A percentile compares a stretch with the other conserved stretches of the same genome.
These are phyloP conservation scores for Fabrea salina DNA, from an alignment of 169 alveolate genomes.

Conservation along the genomic window DNA sequence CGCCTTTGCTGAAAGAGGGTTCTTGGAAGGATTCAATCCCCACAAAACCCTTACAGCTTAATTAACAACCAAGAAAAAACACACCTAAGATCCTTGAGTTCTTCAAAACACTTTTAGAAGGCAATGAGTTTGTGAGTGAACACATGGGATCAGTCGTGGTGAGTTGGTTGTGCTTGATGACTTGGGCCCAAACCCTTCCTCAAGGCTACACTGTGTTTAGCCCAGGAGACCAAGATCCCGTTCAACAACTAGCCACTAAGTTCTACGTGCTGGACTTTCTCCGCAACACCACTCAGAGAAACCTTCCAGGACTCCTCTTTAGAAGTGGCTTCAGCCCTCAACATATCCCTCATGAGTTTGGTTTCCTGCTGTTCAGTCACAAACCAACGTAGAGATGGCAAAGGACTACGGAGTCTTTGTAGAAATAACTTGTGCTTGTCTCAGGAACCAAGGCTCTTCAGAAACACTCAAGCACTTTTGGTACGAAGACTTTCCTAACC, in stretches of 20 bases:
- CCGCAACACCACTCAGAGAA: not conserved
- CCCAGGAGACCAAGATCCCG: not conserved
- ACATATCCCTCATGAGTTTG: not conserved
- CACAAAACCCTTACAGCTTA: slow-evolving; percentile 14
- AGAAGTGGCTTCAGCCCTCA: slow-evolving; percentile 7
- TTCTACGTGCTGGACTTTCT: not conserved
- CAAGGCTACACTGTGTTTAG: not conserved
- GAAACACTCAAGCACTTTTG: slow-evolving; percentile 2
- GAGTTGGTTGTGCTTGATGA: not conserved
- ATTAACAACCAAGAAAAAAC: not conserved
- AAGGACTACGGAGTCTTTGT: not conserved
- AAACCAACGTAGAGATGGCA: not conserved
- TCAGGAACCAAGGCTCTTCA: not conserved
- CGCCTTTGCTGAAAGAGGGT: not conserved
- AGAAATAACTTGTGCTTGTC: slow-evolving; percentile 17
- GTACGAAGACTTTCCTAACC: not conserved
- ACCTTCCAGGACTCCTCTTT: not conserved
- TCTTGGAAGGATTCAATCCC: not conserved
- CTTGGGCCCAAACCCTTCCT: not conserved
- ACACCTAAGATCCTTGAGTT: not conserved
- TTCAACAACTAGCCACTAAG: not conserved
- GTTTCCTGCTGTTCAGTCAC: not conserved
- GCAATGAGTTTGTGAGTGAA: not conserved
- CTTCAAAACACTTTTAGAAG: not conserved
- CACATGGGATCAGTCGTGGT: slow-evolving; percentile 6